phyloP scores from a whole-genome alignment of 352 stramenopile species.

The Globisporangium heterothallicum region DNA sequence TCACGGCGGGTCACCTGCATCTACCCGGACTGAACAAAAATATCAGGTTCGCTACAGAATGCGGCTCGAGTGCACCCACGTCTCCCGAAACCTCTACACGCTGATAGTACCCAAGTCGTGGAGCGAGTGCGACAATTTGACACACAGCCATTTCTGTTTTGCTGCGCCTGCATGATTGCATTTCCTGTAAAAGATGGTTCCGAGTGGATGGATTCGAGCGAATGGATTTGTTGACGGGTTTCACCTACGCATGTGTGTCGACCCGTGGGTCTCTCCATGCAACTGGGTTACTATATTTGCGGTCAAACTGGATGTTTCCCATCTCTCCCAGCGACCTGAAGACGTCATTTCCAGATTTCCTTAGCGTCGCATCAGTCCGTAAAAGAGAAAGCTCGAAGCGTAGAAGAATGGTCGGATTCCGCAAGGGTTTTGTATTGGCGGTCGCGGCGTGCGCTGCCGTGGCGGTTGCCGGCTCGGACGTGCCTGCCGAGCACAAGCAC shows the following conservation, averaged over 20 bases:
- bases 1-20: too few species aligned
- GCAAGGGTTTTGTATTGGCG: constrained; percentile 10
- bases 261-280: not conserved
- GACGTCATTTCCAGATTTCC: constrained; percentile 3
- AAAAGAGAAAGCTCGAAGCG: not conserved
- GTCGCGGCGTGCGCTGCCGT: constrained; percentile 8
- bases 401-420: constrained; percentile 10
- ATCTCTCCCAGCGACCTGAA: too few species aligned
- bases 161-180: not conserved
- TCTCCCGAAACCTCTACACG: not conserved
- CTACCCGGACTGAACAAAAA: not conserved
- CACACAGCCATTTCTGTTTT: not conserved
- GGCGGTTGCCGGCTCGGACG: constrained; percentile 1
- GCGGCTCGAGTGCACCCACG: not conserved
- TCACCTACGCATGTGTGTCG: too few species aligned
- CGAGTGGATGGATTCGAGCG: too few species aligned
- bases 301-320: too few species aligned
- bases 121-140: not conserved
- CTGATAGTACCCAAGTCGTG: not conserved
- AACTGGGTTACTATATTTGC: too few species aligned
- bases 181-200: not conserved
- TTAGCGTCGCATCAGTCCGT: not conserved
- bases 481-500: too few species aligned
- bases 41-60: constrained; percentile 1
- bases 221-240: not conserved